phyloP scores from a whole-genome alignment of 768 basidiomycete species.

The Trametes sanguinea region DNA sequence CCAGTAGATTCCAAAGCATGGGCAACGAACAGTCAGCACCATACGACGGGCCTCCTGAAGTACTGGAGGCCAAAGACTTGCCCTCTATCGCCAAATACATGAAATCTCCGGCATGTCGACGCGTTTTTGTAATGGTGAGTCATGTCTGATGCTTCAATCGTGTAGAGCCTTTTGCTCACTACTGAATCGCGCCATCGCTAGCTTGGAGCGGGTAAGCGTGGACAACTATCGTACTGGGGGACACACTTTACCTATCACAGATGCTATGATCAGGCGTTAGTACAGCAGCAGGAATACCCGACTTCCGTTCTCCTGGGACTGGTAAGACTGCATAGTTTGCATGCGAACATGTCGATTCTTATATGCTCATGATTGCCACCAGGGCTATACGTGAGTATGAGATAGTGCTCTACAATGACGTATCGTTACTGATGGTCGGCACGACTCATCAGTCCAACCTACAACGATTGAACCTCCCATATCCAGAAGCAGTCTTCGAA shows the following conservation, averaged over 20 bases:
- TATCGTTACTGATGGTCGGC: too few relatives aligned
- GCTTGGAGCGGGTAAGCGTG: too few relatives aligned
- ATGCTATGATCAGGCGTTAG: conserved; percentile 36
- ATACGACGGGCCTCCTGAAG: conserved; percentile 27
- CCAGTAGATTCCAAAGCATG: conserved; percentile 4
- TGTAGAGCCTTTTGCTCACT: too few relatives aligned
- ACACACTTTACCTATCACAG: too few relatives aligned
- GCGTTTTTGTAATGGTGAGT: conserved; percentile 73
- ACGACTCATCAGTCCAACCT: conserved; percentile 62
- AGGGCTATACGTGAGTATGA: conserved; percentile 28
- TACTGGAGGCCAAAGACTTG: conserved; percentile 41
- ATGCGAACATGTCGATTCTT: too few relatives aligned
- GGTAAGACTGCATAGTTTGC: conserved; percentile 18
- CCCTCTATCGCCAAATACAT: conserved; percentile 65
- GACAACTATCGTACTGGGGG: too few relatives aligned
- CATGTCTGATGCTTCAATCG: neutral
- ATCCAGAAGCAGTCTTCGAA: conserved; percentile 95
- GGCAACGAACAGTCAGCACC: conserved; percentile 20
- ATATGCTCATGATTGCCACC: too few relatives aligned
- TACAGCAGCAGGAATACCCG: conserved; percentile 50
- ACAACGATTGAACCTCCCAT: conserved; percentile 75
- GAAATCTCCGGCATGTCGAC: conserved; percentile 64
- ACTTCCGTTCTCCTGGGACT: conserved; percentile 53
- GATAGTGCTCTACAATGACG: too few relatives aligned
- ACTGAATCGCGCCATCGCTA: too few relatives aligned